Evolutionary conservation across 805 yeast species (phyloP), one percentile per base, ranked within the genome.

Genomic region (Wickerhamiella slavikovae): DNA sequence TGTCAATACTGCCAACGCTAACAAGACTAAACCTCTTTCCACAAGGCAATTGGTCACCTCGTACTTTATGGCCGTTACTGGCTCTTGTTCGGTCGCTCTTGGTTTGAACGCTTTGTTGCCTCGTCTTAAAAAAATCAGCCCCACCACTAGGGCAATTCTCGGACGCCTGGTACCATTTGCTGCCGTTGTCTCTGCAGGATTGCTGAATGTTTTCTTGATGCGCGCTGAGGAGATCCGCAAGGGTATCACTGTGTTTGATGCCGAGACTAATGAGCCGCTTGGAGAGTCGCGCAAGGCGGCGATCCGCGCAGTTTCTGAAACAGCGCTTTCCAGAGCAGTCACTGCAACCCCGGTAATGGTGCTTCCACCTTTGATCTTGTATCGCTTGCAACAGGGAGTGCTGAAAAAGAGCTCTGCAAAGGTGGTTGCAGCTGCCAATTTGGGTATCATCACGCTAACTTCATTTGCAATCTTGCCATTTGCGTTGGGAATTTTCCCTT

Each of bases 271-370:
- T 33, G 47, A 51, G 33, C 44, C 44, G 9, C 39, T 71, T 9
- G 89, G 89, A 5, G 59, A 57, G 17, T 82, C 95, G 5, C 71
- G 76, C 49, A 66, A 60, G 20, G 98, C 98, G 12, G 99, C 99
- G 1, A 47, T 68, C 28, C 63, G 71, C 36, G 99, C 99, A 0
- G 98, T 89, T 27, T 94, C 92, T 15, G 96, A 89, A 54, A 89
- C 99, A 8, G 96, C 95, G 3, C 70, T 83, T 19, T 77, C 93
- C 25, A 62, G 99, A 48, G 93, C 89, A 26, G 76, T 85, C 41
- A 89, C 82, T 44, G 95, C 96, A 12, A 77, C 98, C 0, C 99
- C 99, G 13, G 66, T 89, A 43, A 89, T 89, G 99, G 98, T 78
- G 14, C 51, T 89, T 4, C 98, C 99, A 1, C 95, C 99, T 2